Evolutionary conservation across 176 grass and related monocot genomes (phyloP).

Genomic region (Ampelocalamus luodianensis): DNA sequence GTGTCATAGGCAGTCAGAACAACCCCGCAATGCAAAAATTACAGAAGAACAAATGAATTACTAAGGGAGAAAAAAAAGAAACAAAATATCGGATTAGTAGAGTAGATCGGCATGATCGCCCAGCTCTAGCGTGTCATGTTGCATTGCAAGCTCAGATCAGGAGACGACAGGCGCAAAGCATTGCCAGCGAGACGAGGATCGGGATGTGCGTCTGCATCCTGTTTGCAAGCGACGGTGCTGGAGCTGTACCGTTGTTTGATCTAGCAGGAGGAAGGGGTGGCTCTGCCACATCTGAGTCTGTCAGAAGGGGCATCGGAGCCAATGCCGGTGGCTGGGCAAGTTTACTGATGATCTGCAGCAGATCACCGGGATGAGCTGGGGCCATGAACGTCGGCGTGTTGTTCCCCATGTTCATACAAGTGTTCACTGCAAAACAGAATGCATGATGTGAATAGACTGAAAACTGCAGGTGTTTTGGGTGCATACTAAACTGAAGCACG

Average conservation of each 20-base stretch:
- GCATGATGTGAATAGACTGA: not conserved
- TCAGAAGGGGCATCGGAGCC: constrained; percentile 59
- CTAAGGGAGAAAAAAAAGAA: not conserved
- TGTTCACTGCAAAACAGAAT: constrained; percentile 60
- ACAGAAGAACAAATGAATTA: constrained; percentile 40
- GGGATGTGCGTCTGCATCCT: constrained; percentile 15
- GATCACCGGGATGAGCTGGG: constrained; percentile 38
- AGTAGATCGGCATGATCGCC: not conserved
- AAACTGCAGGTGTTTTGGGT: not conserved
- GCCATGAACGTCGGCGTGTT: constrained; percentile 60
- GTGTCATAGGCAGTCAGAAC: constrained; percentile 26
- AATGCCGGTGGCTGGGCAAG: constrained; percentile 53
- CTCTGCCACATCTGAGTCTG: constrained; percentile 60
- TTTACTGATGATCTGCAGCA: constrained; percentile 40
- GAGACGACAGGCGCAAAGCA: constrained; percentile 27
- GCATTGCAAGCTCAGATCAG: constrained; percentile 42
- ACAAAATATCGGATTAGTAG: constrained; percentile 33
- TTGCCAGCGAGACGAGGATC: constrained; percentile 35
- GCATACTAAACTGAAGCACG: not conserved
- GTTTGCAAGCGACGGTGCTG: constrained; percentile 27
- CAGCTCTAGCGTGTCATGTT: not conserved
- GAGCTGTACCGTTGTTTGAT: constrained; percentile 27
- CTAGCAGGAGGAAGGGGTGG: constrained; percentile 55
- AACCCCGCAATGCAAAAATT: constrained; percentile 13
- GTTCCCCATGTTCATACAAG: constrained; percentile 71